phyloP scores from a whole-genome alignment of 768 basidiomycete species.

The Tricholoma matsutake region DNA sequence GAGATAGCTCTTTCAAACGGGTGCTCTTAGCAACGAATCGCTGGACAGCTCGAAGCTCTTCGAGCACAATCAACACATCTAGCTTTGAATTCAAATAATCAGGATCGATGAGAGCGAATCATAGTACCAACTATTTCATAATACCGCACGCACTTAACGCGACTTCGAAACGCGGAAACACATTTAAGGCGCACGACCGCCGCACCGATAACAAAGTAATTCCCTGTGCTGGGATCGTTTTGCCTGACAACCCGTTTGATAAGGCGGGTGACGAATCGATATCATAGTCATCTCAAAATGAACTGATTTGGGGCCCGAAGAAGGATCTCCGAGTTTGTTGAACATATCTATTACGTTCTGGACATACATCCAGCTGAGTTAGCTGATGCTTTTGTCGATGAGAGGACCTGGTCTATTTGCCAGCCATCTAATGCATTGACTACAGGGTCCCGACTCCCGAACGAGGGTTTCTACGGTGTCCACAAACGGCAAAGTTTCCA shows the following conservation, averaged over 20 bases:
- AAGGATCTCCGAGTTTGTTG: constrained; percentile 14
- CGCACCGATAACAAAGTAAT: constrained; percentile 3
- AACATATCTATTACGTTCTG: constrained; percentile 4
- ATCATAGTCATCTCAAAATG: constrained; percentile 18
- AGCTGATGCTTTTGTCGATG: constrained; percentile 3
- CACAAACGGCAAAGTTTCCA: no score
- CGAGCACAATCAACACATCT: constrained; percentile 22
- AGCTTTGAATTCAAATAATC: constrained; percentile 30
- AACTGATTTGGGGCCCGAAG: constrained; percentile 18
- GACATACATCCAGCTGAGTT: constrained; percentile 20
- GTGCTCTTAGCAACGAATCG: constrained; percentile 13
- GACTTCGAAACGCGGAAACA: constrained; percentile 3
- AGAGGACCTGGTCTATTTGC: constrained; percentile 13
- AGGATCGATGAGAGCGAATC: constrained; percentile 40
- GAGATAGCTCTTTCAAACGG: constrained; percentile 15
- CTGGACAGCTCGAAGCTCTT: constrained; percentile 12
- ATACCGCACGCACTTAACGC: neutral
- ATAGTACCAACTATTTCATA: constrained; percentile 21
- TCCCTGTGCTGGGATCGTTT: constrained; percentile 5
- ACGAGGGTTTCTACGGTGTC: constrained; percentile 5
- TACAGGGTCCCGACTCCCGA: constrained; percentile 1
- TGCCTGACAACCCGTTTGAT: constrained; percentile 5
- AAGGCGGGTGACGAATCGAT: neutral
- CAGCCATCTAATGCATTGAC: constrained; percentile 12
- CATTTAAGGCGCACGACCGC: constrained; percentile 13